These are phyloP conservation scores for Penicillium sp. DNA, from an alignment of 2,329 filamentous ascomycete species.

Conservation along the genomic window DNA sequence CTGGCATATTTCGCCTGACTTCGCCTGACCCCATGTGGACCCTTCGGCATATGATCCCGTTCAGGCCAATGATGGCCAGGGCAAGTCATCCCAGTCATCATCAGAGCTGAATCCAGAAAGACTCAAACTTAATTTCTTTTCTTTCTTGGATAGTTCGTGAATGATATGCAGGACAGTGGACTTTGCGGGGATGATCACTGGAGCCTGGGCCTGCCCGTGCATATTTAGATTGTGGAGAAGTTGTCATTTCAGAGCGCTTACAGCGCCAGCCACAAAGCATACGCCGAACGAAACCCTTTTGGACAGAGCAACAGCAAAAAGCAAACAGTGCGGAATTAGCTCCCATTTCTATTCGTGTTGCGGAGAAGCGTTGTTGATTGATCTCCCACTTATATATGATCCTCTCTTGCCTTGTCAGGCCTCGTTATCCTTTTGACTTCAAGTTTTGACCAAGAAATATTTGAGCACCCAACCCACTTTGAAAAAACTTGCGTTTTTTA, in stretches of 20 bases:
- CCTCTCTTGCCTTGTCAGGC: too few relatives aligned
- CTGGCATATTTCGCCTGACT: too few relatives aligned
- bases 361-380: too few relatives aligned
- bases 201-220: neutral
- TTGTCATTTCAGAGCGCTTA: constrained; percentile 9
- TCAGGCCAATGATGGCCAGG: neutral
- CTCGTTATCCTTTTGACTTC: too few relatives aligned
- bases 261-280: constrained; percentile 1
- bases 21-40: neutral
- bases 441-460: too few relatives aligned
- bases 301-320: constrained; percentile 3
- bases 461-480: too few relatives aligned
- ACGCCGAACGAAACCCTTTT: neutral
- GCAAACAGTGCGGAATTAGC: constrained; percentile 1
- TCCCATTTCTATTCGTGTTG: too few relatives aligned
- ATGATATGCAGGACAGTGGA: neutral
- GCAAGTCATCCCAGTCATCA: neutral
- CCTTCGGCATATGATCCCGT: neutral
- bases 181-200: constrained; percentile 1
- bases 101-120: neutral
- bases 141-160: neutral
- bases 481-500: too few relatives aligned
- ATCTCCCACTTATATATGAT: too few relatives aligned
- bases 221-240: constrained; percentile 6
- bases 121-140: neutral